Evolutionary conservation across 225 moss, liverwort and hornwort species (phyloP), one percentile per base, ranked within the genome.

Genomic region (Marchantia polymorpha): DNA sequence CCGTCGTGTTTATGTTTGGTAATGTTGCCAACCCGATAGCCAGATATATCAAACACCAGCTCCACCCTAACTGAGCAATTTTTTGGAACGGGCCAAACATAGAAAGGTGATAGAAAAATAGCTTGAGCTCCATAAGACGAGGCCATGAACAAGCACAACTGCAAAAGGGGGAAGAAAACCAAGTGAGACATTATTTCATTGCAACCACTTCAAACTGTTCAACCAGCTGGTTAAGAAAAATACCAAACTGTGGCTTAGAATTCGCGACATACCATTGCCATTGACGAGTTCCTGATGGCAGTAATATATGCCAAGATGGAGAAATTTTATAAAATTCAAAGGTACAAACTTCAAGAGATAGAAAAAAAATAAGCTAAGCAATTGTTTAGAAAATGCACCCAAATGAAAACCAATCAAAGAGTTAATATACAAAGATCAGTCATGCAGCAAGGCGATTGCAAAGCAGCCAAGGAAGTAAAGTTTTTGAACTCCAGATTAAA

Each of bases 71-170:
- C 39, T 39, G 2, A 39, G 39, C 39, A 39, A 39, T 5, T 39
- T 39, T 39, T 39, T 69, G 97, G 94, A 29, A 94, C 94, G 16
- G 89, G 87, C 97, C 92, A 97, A 25, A 88, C 93, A 74, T 92
- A 94, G 60, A 90, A 87, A 52, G 97, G 97, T 59, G 92, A 91
- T 83, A 89, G 82, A 46, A 94, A 72, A 25, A 93, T 75, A 16
- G 85, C 84, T 77, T 84, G 86, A 23, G 90, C 85, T 83, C 97
- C 97, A 85, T 91, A 95, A 6, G 95, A 87, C 74, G 85, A 69
- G 39, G 88, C 81, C 83, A 95, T 83, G 54, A 79, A 80, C 72
- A 90, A 83, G 70, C 93, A 95, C 3, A 90, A 81, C 95, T 95
- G 93, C 66, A 82, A 76, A 84, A 77, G 54, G 46, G 7, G 3